Percentiles rank a stretch among this genome's conserved stretches.
Evolutionary conservation across 805 yeast species (phyloP).

Genomic region (Pichia nakasei): DNA sequence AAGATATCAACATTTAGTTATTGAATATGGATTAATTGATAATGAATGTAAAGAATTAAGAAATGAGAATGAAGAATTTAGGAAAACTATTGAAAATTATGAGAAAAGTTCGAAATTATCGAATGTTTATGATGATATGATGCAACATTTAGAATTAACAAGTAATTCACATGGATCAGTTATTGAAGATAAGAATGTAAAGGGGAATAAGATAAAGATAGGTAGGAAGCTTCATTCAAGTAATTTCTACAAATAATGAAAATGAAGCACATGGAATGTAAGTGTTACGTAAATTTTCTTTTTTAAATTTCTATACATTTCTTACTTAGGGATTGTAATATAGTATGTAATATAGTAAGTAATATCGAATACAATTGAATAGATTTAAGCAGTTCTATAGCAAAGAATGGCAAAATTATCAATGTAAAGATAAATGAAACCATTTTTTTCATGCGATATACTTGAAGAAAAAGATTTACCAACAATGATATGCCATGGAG

Average conservation of each 20-base stretch:
- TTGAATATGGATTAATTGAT: background rate
- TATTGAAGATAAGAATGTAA: no score
- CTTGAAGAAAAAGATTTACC: conserved; percentile 75
- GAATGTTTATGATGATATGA: no score
- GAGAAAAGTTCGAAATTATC: background rate
- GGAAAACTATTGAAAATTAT: background rate
- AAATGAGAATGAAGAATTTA: background rate
- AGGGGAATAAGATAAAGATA: background rate
- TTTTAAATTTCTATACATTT: no score
- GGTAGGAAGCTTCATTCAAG: background rate
- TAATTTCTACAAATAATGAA: no score
- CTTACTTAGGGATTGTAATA: no score
- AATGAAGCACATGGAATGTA: no score
- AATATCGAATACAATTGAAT: no score
- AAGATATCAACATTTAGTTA: conserved; percentile 1
- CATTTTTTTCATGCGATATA: conserved; percentile 68
- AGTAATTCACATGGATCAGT: no score
- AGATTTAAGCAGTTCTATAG: conserved; percentile 53
- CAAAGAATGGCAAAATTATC: conserved; percentile 60
- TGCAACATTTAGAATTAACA: no score
- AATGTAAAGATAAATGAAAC: conserved; percentile 61
- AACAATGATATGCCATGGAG: conserved; percentile 75
- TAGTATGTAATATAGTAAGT: no score
- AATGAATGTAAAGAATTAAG: background rate
- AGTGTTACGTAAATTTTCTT: no score